phyloP scores from a whole-genome alignment of 2,329 filamentous ascomycete genomes.

The Emmonsiellopsis sp. region DNA sequence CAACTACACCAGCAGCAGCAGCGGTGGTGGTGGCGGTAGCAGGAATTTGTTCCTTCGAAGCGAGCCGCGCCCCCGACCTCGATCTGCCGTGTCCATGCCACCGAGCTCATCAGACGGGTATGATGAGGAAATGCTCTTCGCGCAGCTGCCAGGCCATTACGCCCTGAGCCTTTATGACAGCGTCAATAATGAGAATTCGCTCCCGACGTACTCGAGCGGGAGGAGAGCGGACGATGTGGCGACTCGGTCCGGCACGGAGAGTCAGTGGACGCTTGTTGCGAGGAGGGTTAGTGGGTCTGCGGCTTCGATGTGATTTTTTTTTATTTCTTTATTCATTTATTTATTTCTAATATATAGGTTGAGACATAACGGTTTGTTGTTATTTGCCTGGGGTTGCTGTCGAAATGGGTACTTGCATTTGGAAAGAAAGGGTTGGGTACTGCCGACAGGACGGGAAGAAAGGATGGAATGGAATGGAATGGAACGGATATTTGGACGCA shows the following conservation, averaged over 20 bases:
- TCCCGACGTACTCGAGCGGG: constrained; percentile 6
- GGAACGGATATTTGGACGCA: background rate
- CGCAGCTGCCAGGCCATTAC: constrained; percentile 13
- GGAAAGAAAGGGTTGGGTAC: too few species aligned
- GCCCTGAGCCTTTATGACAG: constrained; percentile 4
- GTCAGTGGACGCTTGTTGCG: constrained; percentile 11
- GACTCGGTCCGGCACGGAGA: constrained; percentile 6
- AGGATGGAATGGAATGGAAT: background rate
- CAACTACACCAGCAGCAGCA: background rate
- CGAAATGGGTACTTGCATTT: too few species aligned
- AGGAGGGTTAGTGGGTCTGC: constrained; percentile 1
- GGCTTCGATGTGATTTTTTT: background rate
- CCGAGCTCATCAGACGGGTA: background rate
- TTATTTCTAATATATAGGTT: too few species aligned
- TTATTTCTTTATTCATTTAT: too few species aligned
- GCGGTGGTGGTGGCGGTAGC: background rate
- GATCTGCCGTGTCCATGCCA: background rate
- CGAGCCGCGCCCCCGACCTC: background rate
- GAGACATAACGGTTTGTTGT: too few species aligned
- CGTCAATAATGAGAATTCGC: constrained; percentile 5
- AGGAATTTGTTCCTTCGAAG: background rate
- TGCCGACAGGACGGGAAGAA: too few species aligned
- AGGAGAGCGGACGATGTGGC: constrained; percentile 8
- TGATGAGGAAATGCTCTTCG: constrained; percentile 12
- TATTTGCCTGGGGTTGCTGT: too few species aligned